Evolutionary conservation across 139 green algal genomes (phyloP).

Genomic region (Micractinium sp.): DNA sequence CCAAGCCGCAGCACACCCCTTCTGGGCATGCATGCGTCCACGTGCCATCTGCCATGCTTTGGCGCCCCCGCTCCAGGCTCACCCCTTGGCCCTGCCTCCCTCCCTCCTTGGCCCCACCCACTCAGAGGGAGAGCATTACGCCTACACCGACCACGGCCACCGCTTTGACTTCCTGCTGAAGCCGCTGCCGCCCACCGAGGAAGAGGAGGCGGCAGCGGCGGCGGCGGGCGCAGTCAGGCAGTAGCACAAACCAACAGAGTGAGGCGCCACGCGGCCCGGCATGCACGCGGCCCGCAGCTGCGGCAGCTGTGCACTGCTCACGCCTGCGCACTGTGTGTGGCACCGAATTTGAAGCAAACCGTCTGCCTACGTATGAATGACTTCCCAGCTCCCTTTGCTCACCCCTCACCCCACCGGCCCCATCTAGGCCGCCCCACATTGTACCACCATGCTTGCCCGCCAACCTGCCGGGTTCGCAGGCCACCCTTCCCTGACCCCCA

Average conservation of each 20-base stretch:
- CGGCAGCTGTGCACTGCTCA: background rate
- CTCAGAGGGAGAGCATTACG: background rate
- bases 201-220: background rate
- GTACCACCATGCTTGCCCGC: too few species aligned
- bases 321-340: too few species aligned
- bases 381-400: too few species aligned
- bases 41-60: background rate
- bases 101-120: background rate
- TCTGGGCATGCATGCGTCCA: background rate
- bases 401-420: too few species aligned
- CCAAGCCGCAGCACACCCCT: too few species aligned
- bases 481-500: too few species aligned
- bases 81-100: background rate
- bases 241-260: background rate
- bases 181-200: constrained; percentile 27
- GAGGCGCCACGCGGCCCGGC: background rate
- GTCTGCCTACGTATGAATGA: too few species aligned
- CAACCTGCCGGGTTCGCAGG: too few species aligned
- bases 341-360: too few species aligned
- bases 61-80: too few species aligned
- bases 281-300: background rate
- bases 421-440: too few species aligned
- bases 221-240: background rate
- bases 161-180: constrained; percentile 14
- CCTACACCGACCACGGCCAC: constrained; percentile 1